Percentiles rank a stretch among this genome's conserved stretches.
phyloP scores from a whole-genome alignment of 179 eudicot species.

The Carnegiea gigantea region DNA sequence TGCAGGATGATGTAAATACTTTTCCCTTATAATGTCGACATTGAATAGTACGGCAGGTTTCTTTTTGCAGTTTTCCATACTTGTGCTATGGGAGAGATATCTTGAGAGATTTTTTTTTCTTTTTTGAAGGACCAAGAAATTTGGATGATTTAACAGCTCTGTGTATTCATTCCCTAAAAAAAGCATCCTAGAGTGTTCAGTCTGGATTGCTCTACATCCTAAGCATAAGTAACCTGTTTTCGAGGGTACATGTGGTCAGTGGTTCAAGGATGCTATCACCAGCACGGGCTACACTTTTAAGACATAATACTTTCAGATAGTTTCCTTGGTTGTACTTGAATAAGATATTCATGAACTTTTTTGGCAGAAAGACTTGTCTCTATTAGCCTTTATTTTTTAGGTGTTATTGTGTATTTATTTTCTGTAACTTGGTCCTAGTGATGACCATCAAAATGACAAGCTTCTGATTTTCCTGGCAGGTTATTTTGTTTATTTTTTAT shows the following conservation, averaged over 20 bases:
- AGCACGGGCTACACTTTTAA: neutral
- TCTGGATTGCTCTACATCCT: neutral
- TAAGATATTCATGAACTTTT: neutral
- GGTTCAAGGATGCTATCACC: neutral
- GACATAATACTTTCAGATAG: too few relatives aligned
- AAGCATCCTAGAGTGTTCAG: neutral
- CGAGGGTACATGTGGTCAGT: neutral
- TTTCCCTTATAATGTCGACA: neutral
- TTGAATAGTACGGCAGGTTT: neutral
- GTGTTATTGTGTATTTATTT: slow-evolving; percentile 7
- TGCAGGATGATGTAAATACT: neutral
- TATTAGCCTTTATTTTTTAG: neutral
- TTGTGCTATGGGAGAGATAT: slow-evolving; percentile 4
- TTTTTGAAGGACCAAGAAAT: neutral
- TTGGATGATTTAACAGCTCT: neutral
- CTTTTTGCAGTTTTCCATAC: neutral
- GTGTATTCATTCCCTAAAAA: neutral
- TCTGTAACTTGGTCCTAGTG: neutral
- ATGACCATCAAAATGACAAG: neutral
- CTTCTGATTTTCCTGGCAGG: slow-evolving; percentile 52
- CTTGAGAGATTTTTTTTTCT: neutral
- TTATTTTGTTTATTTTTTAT: slow-evolving; percentile 56
- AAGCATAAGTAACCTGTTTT: neutral
- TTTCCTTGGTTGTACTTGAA: slow-evolving; percentile 11
- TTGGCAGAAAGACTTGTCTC: neutral